Base-by-base conservation (phyloP, 192 early-diverging fungal species). In the Pilobolus umbonatus region DNA sequence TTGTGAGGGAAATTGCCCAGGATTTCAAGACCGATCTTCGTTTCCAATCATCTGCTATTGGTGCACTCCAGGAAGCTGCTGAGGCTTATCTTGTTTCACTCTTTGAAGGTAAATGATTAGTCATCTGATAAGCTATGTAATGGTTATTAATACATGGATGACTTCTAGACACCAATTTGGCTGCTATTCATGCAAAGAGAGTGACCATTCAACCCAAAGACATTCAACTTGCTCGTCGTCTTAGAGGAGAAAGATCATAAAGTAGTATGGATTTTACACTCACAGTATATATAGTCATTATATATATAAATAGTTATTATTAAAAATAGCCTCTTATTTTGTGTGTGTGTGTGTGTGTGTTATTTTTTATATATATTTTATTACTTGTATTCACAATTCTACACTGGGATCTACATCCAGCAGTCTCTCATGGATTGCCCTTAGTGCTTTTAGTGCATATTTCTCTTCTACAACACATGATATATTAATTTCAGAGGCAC, bases 161-260 rank as follows among this genome's bases (percentile, higher is more conserved):
- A 36, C 89, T 92, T 56, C 92, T 94, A 79, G 95, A 98, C 79
- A 99, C 95, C 69, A 99, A 99, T 76, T 78, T 99, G 74, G 95
- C 95, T 38, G 96, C 95, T 64, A 67, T 72, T 84, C 96, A 98
- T 76, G 97, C 93, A 76, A 96, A 97, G 86, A 87, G 97, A 80
- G 97, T 99, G 64, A 99, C 97, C 75, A 99, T 99, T 75, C 95
- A 98, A 81, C 96, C 95, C 69, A 97, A 97, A 86, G 97, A 99
- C 78, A 91, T 98, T 72, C 96, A 98, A 83, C 82, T 98, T 61
- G 95, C 95, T 62, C 88, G 93, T 53, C 88, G 95, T 80, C 91
- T 98, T 65, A 89, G 91, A 74, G 91, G 91, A 57, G 89, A 93
- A 78, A 83, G 91, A 70, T 83, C 87, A 54, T 92, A 86, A 83